These are phyloP conservation scores for Protomyces lactucae-debilis DNA, from an alignment of 1,139 yeast genomes.

Conservation along the genomic window DNA sequence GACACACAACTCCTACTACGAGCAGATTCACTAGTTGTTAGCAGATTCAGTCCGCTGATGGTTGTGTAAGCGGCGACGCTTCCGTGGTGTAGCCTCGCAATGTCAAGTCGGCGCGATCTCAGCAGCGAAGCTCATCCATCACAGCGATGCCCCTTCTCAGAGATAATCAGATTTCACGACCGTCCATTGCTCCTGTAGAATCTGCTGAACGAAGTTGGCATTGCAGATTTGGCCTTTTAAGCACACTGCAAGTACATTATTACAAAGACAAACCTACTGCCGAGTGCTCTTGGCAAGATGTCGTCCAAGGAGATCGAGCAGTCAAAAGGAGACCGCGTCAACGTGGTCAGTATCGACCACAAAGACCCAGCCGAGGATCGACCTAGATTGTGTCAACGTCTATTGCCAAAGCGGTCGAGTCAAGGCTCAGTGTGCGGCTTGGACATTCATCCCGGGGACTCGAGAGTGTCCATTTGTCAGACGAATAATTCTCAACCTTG, in stretches of 20 bases:
- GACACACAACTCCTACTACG: too few species aligned
- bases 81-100: too few species aligned
- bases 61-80: too few species aligned
- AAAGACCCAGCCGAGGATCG: background rate
- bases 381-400: background rate
- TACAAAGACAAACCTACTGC: background rate
- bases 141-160: background rate
- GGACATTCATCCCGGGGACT: constrained; percentile 3
- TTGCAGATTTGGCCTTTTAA: background rate
- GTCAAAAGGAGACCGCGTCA: background rate
- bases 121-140: too few species aligned
- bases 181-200: background rate
- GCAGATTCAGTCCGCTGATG: too few species aligned
- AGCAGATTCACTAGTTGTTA: too few species aligned
- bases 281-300: background rate
- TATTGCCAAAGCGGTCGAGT: background rate
- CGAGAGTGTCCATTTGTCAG: background rate
- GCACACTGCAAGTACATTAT: background rate
- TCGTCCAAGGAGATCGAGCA: constrained; percentile 2
- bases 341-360: background rate
- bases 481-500: background rate
- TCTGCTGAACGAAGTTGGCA: background rate
- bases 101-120: too few species aligned
- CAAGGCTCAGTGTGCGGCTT: background rate
- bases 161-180: constrained; percentile 13